phyloP scores from a whole-genome alignment of 441 rosid species.

The Euphorbia celastroides region DNA sequence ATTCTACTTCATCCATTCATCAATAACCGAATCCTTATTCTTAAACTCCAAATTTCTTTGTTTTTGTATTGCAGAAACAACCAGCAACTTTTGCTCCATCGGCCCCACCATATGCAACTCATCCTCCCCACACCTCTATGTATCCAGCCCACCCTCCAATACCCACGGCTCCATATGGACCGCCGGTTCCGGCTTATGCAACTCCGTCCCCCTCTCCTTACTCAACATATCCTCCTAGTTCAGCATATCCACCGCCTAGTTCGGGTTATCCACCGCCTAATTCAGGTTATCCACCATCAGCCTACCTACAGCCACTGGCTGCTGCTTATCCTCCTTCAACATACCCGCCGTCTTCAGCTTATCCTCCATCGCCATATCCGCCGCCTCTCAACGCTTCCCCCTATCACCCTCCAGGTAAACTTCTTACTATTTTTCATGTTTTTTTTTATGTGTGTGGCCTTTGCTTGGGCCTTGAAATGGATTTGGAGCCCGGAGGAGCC shows the following conservation, averaged over 20 bases:
- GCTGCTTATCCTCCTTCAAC: conserved; percentile 36
- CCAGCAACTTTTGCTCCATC: conserved; percentile 32
- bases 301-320: conserved; percentile 41
- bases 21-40: neutral
- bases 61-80: conserved; percentile 30
- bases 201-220: conserved; percentile 17
- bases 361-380: conserved; percentile 47
- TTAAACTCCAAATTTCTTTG: conserved; percentile 3
- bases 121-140: conserved; percentile 28
- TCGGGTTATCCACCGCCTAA: conserved; percentile 24
- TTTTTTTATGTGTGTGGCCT: neutral
- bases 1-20: neutral
- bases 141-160: conserved; percentile 34
- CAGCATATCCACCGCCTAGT: conserved; percentile 24
- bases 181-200: conserved; percentile 29
- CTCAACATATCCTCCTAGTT: conserved; percentile 21
- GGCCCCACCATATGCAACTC: conserved; percentile 37
- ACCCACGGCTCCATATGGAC: conserved; percentile 26
- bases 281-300: conserved; percentile 27
- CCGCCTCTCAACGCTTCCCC: conserved; percentile 41
- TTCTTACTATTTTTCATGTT: neutral
- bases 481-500: too few relatives aligned
- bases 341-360: conserved; percentile 32
- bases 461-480: neutral
- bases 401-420: conserved; percentile 31